Evolutionary conservation across 306 rosid genomes (phyloP), one percentile per base, ranked within the genome.

Genomic region (Lathyrus tuberosus): DNA sequence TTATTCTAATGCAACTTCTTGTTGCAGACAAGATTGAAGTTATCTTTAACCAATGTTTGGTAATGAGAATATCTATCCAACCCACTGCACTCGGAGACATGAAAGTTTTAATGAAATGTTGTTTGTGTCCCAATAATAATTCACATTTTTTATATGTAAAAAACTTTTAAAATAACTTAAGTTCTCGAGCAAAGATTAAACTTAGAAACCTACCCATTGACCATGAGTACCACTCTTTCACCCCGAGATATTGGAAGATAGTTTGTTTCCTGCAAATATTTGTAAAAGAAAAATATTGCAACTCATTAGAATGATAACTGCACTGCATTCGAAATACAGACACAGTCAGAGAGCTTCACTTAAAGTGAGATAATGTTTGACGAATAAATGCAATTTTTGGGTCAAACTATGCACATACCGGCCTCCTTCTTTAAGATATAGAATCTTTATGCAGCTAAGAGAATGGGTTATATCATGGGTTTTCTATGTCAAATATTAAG

Each of bases 241-340:
- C 99, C 99, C 26, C 88, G 85, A 48, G 96, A 81, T 69, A 94
- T 91, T 8, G 99, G 99, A 78, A 89, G 96, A 76, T 85, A 94
- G 80, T 91, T 91, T 26, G 84, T 87, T 85, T 88, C 97, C 99
- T 89, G 89, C 78, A 70, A 65, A 62, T 48, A 73, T 41, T 62
- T 65, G 49, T 60, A 28, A 57, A 33, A 65, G 68, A 46, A 56
- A 60, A 28, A 61, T 16, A 48, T 48, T 48, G 10, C 22, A 48
- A 63, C 59, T 64, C 57, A 41, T 20, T 35, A 12, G 65, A 62
- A 67, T 67, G 65, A 82, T 26, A 44, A 64, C 49, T 24, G 28
- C 73, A 63, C 8, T 24, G 31, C 65, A 33, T 42, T 54, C 20
- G 54, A 15, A 33, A 54, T 15, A 76, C 44, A 61, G 33, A 46